phyloP scores from a whole-genome alignment of 139 green algal genomes.

The Trebouxia sp. region DNA sequence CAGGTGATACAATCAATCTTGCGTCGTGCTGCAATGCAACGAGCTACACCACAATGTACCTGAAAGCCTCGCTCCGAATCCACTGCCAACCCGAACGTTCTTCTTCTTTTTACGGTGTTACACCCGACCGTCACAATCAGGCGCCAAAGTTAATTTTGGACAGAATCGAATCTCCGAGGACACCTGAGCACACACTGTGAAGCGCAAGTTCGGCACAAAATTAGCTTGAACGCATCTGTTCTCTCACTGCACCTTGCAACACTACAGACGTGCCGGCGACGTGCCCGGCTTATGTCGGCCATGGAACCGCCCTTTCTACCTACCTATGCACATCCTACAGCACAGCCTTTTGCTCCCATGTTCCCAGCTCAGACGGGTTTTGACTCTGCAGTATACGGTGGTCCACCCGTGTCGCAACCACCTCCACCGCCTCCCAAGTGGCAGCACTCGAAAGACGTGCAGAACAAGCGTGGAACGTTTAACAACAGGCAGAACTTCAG shows the following conservation, averaged over 20 bases:
- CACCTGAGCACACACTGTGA: background rate
- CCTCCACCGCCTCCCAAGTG: constrained; percentile 11
- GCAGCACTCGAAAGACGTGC: background rate
- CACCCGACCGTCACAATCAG: background rate
- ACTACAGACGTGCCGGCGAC: too few relatives aligned
- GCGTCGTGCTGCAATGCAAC: too few relatives aligned
- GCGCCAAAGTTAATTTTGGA: background rate
- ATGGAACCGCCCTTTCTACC: background rate
- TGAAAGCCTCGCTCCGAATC: too few relatives aligned
- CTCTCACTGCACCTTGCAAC: too few relatives aligned
- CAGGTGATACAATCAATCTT: too few relatives aligned
- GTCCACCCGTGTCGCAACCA: background rate
- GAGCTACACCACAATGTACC: too few relatives aligned
- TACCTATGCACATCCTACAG: background rate
- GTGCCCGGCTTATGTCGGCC: background rate
- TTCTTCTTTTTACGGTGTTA: background rate
- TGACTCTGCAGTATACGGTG: background rate
- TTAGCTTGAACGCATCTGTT: too few relatives aligned
- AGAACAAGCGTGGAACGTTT: background rate
- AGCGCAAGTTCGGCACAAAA: too few relatives aligned
- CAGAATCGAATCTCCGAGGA: too few relatives aligned
- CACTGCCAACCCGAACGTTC: too few relatives aligned
- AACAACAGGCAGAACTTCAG: constrained; percentile 10
- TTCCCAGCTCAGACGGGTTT: constrained; percentile 2
- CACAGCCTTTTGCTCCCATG: background rate